These are phyloP conservation scores for Hemileia vastatrix DNA, from an alignment of 1,284 basidiomycete species.

Conservation along the genomic window DNA sequence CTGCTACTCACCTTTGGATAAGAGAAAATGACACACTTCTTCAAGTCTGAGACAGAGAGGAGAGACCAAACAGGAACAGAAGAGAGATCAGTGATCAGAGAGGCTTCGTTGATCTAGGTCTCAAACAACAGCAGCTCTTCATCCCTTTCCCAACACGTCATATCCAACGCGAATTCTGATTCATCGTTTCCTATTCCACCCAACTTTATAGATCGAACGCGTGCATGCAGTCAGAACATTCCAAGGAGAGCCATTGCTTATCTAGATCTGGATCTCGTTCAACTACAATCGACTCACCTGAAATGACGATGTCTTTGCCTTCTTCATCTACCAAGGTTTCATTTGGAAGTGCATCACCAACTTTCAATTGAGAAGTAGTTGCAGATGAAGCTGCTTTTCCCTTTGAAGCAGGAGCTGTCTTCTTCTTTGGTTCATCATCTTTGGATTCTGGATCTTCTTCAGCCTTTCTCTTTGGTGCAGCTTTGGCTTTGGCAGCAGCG, in stretches of 20 bases:
- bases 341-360: conserved; percentile 67
- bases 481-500: conserved; percentile 40
- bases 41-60: conserved; percentile 30
- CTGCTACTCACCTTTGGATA: conserved; percentile 46
- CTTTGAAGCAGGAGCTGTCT: conserved; percentile 10
- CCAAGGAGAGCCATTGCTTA: too few relatives aligned
- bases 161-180: too few relatives aligned
- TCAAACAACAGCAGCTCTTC: conserved; percentile 60
- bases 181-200: background rate
- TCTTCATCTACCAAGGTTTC: conserved; percentile 55
- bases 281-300: conserved; percentile 25
- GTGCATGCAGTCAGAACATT: too few relatives aligned
- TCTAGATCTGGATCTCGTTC: too few relatives aligned
- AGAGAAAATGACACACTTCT: conserved; percentile 71
- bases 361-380: conserved; percentile 49
- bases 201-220: background rate
- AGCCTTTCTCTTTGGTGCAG: conserved; percentile 34
- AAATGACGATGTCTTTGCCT: conserved; percentile 16
- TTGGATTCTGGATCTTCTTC: conserved; percentile 30
- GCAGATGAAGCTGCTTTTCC: too few relatives aligned
- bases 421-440: conserved; percentile 21
- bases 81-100: background rate
- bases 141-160: conserved; percentile 48
- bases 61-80: background rate
- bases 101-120: conserved; percentile 38